Evolutionary conservation across 352 stramenopile genomes (phyloP).

Genomic region (Phytophthora pluvialis): DNA sequence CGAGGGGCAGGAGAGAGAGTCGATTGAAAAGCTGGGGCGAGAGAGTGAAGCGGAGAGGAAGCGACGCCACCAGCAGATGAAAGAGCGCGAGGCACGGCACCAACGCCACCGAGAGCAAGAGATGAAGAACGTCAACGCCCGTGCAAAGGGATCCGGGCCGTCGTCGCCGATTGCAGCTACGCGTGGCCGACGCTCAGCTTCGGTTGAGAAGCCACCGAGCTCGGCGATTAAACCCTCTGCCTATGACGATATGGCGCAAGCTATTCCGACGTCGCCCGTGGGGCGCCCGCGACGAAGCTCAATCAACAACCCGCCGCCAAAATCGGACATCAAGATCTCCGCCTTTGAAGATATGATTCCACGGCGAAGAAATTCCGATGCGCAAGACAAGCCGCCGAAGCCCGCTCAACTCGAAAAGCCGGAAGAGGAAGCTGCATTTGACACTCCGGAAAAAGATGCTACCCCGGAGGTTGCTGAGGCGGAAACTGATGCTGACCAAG

Average conservation of each 20-base stretch:
- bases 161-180: conserved; percentile 28
- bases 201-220: conserved; percentile 37
- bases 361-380: conserved; percentile 31
- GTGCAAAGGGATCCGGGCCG: conserved; percentile 15
- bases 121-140: conserved; percentile 22
- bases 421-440: conserved; percentile 7
- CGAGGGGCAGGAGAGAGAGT: conserved; percentile 30
- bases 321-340: conserved; percentile 56
- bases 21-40: conserved; percentile 15
- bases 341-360: conserved; percentile 46
- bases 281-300: conserved; percentile 43
- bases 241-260: conserved; percentile 27
- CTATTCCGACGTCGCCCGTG: conserved; percentile 49
- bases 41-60: conserved; percentile 26
- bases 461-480: background rate
- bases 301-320: conserved; percentile 40
- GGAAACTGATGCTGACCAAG: conserved; percentile 14
- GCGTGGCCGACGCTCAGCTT: conserved; percentile 24
- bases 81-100: conserved; percentile 24
- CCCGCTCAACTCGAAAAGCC: background rate
- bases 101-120: conserved; percentile 21
- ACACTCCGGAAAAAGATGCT: background rate
- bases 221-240: conserved; percentile 45
- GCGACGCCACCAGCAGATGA: conserved; percentile 27
- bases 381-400: conserved; percentile 18